Evolutionary conservation across 306 rosid species (phyloP), one percentile per base, ranked within the genome.

Genomic region (Rosa multiflora): DNA sequence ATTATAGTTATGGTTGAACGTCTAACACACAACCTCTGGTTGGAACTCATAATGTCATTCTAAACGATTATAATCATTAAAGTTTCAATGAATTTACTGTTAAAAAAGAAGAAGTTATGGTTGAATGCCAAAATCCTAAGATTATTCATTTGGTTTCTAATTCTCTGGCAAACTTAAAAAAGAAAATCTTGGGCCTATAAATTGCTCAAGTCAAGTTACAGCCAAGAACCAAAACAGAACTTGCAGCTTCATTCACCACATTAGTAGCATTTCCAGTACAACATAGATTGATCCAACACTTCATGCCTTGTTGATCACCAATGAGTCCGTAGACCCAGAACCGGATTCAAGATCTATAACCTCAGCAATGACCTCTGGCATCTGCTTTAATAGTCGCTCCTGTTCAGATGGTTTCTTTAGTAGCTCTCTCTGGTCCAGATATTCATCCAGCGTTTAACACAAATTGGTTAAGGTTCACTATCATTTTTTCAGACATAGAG

Each of bases 371-470:
- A 84, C 73, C 40, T 59, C 42, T 5, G 89, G 87, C 47, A 62
- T 32, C 67, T 48, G 70, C 46, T 66, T 44, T 9, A 86, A 76
- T 8, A 79, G 64, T 61, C 76, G 73, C 61, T 70, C 79, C 72
- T 76, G 86, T 15, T 75, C 84, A 5, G 82, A 70, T 35, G 82
- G 73, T 42, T 84, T 66, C 82, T 81, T 73, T 48, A 87, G 78
- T 35, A 9, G 68, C 42, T 87, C 82, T 75, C 83, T 78, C 73
- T 68, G 75, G 8, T 81, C 82, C 51, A 83, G 26, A 39, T 48
- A 80, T 48, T 81, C 75, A 3, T 10, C 70, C 7, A 83, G 67
- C 76, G 89, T 86, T 75, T 20, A 43, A 26, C 52, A 80, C 10
- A 71, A 56, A 8, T 46, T 40, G 72, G 82, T 80, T 68, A 80